Evolutionary conservation across 805 yeast species (phyloP).

Genomic region (Cyberlindnera euphorbiae): DNA sequence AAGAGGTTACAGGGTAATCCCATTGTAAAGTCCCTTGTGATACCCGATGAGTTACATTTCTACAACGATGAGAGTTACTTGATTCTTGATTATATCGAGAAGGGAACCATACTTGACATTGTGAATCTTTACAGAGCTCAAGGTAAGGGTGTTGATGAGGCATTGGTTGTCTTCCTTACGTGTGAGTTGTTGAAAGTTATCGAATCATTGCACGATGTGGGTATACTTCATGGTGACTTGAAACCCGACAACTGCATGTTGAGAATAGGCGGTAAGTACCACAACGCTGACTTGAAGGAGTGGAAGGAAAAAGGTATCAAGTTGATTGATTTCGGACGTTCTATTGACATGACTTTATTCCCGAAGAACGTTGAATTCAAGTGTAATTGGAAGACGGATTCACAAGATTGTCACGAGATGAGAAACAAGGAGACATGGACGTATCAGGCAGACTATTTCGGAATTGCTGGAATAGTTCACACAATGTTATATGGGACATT

Average conservation of each 20-base stretch:
- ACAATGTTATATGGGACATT: conserved; percentile 65
- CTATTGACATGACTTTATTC: conserved; percentile 63
- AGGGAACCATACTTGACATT: conserved; percentile 71
- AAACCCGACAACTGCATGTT: conserved; percentile 87
- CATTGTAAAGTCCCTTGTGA: conserved; percentile 39
- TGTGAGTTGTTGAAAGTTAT: conserved; percentile 58
- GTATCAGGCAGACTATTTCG: conserved; percentile 79
- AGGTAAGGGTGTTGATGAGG: conserved; percentile 48
- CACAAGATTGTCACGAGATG: conserved; percentile 73
- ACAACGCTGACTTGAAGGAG: too few species aligned
- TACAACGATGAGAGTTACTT: conserved; percentile 26
- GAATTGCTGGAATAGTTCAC: conserved; percentile 72
- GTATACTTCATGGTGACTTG: conserved; percentile 79
- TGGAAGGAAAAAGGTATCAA: conserved; percentile 46
- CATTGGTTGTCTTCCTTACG: conserved; percentile 55
- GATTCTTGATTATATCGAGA: conserved; percentile 29
- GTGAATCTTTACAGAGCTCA: conserved; percentile 44
- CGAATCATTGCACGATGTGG: conserved; percentile 55
- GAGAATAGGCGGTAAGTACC: conserved; percentile 43
- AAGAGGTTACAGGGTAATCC: conserved; percentile 28
- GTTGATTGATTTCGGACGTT: conserved; percentile 78
- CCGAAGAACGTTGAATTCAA: conserved; percentile 47
- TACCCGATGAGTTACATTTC: conserved; percentile 46
- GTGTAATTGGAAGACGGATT: conserved; percentile 56
- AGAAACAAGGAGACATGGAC: conserved; percentile 58